Percentiles rank a stretch among this genome's conserved stretches.
Conservation (phyloP, 768 basidiomycete species). For the Cystofilobasidium ferigula region DNA sequence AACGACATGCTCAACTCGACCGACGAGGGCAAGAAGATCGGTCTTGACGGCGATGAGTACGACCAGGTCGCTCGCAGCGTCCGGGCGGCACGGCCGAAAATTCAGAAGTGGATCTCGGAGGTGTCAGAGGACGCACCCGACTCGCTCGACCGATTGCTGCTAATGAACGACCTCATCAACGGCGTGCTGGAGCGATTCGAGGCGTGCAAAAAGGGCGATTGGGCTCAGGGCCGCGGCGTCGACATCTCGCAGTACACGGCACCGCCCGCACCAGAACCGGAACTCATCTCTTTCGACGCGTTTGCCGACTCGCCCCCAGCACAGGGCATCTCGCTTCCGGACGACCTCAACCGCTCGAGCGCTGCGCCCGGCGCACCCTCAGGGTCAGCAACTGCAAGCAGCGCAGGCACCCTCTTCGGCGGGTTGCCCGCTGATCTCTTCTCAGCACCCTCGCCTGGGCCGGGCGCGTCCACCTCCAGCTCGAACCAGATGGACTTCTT, state of each 20-base stretch:
- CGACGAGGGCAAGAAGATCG: slow-evolving; percentile 69
- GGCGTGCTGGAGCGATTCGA: slow-evolving; percentile 80
- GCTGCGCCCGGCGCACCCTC: not conserved
- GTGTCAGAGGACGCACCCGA: slow-evolving; percentile 81
- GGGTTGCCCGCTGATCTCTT: slow-evolving; percentile 36
- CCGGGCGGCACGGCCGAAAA: slow-evolving; percentile 70
- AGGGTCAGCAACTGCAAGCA: not conserved
- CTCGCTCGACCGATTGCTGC: slow-evolving; percentile 79
- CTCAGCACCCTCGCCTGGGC: not conserved
- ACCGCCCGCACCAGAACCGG: slow-evolving; percentile 24
- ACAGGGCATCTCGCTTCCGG: not conserved
- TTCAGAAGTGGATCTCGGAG: slow-evolving; percentile 96
- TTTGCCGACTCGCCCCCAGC: slow-evolving; percentile 32
- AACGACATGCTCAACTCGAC: slow-evolving; percentile 97
- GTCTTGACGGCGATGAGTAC: slow-evolving; percentile 72
- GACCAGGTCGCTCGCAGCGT: slow-evolving; percentile 85
- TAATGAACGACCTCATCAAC: slow-evolving; percentile 98
- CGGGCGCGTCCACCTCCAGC: not conserved
- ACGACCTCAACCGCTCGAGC: not conserved
- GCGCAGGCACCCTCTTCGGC: slow-evolving; percentile 28
- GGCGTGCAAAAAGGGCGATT: slow-evolving; percentile 86
- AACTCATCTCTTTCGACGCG: slow-evolving; percentile 40
- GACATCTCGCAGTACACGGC: slow-evolving; percentile 34
- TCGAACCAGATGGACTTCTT: slow-evolving; percentile 5
- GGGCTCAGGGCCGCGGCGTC: slow-evolving; percentile 42